phyloP scores from a whole-genome alignment of 2,329 filamentous ascomycete genomes.

The Metarhizium anisopliae region DNA sequence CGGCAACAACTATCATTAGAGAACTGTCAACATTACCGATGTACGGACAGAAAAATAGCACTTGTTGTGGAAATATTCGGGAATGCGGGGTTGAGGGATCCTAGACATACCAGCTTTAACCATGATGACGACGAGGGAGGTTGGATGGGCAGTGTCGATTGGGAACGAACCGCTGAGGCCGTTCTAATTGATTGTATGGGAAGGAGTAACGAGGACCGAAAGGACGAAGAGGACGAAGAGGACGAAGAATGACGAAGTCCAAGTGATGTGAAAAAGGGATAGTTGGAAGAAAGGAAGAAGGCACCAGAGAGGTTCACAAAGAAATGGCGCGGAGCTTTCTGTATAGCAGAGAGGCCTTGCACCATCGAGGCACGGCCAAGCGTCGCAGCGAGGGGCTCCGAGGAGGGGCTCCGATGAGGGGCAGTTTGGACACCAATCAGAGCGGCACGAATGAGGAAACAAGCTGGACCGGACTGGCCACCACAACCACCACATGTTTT shows the following conservation, averaged over 20 bases:
- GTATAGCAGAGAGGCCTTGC: not conserved
- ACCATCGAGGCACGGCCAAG: not conserved
- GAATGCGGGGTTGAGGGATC: constrained; percentile 16
- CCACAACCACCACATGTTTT: not conserved
- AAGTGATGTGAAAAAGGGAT: not conserved
- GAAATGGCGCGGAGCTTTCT: not conserved
- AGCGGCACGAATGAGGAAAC: not conserved
- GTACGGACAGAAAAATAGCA: not conserved
- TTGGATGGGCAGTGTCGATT: not conserved
- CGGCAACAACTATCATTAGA: constrained; percentile 63
- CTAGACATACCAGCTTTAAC: constrained; percentile 48
- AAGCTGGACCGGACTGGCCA: not conserved
- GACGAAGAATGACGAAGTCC: not conserved
- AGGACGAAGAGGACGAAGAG: not conserved
- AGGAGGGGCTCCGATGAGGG: not conserved
- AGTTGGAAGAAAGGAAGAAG: not conserved
- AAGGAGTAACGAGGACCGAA: not conserved
- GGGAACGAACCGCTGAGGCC: not conserved
- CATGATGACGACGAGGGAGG: constrained; percentile 30
- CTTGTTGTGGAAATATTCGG: not conserved
- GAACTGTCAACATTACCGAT: constrained; percentile 8
- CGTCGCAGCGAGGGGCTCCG: not conserved
- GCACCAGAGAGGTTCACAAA: not conserved
- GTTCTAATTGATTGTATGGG: not conserved
- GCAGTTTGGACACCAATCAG: not conserved